A percentile compares a stretch with the other conserved stretches of the same genome.
phyloP scores from a whole-genome alignment of 192 early-diverging fungal genomes.

The Rhizophagus clarus region DNA sequence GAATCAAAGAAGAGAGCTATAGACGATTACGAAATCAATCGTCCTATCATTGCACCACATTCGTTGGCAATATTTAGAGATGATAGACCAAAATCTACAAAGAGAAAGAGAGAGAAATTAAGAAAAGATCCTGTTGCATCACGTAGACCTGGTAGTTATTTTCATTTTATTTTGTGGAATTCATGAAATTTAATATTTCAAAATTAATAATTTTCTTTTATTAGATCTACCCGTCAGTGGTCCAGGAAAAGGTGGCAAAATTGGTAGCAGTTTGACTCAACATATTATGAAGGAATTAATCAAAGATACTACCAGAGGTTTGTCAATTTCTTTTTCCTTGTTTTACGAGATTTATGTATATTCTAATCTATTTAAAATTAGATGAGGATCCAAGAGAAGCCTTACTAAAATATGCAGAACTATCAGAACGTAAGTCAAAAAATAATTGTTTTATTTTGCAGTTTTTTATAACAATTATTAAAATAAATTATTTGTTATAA shows the following conservation, averaged over 20 bases:
- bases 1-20: conserved; percentile 63
- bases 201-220: not conserved
- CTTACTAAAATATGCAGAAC: conserved; percentile 81
- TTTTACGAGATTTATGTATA: conserved; percentile 31
- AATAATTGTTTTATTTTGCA: not conserved
- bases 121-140: conserved; percentile 72
- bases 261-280: conserved; percentile 83
- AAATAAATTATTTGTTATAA: not conserved
- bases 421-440: conserved; percentile 52
- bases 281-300: conserved; percentile 81
- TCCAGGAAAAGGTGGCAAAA: conserved; percentile 82
- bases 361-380: conserved; percentile 37
- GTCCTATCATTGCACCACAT: conserved; percentile 86
- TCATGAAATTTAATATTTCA: conserved; percentile 4
- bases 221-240: conserved; percentile 73
- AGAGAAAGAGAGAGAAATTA: conserved; percentile 74
- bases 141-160: conserved; percentile 63
- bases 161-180: not conserved
- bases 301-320: conserved; percentile 66
- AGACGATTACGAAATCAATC: conserved; percentile 64
- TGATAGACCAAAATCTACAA: conserved; percentile 60
- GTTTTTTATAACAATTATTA: not conserved
- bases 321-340: not conserved
- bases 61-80: conserved; percentile 87
- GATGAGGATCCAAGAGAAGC: conserved; percentile 95